phyloP scores from a whole-genome alignment of 2,329 filamentous ascomycete species.

The Teratosphaeriaceae sp. region DNA sequence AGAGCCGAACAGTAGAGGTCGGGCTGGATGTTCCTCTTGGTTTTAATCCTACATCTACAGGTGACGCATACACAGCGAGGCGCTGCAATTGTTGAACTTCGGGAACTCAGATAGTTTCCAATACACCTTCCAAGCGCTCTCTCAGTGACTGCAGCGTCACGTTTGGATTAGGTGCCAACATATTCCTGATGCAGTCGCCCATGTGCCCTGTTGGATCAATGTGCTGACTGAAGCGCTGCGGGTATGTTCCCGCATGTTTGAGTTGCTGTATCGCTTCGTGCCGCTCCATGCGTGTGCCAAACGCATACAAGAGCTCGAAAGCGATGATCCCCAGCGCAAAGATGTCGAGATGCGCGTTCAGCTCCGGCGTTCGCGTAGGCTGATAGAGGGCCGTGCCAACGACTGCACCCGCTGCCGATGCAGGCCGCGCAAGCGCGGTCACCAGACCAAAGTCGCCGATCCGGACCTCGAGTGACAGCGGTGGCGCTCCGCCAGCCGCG shows the following conservation, averaged over 20 bases:
- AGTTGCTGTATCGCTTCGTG: constrained; percentile 29
- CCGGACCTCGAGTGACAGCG: constrained; percentile 37
- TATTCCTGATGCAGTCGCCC: neutral
- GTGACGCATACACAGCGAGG: too few species aligned
- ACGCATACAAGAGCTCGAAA: constrained; percentile 54
- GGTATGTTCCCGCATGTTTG: constrained; percentile 5
- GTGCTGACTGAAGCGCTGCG: neutral
- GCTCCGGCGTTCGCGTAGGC: constrained; percentile 36
- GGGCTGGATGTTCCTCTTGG: too few species aligned
- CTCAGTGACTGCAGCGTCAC: constrained; percentile 1
- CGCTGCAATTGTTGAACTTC: too few species aligned
- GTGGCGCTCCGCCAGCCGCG: constrained; percentile 10
- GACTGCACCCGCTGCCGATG: constrained; percentile 31
- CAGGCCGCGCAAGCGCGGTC: constrained; percentile 42
- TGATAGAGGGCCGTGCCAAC: constrained; percentile 59
- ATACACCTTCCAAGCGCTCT: neutral
- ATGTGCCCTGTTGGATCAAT: neutral
- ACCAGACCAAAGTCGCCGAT: constrained; percentile 65
- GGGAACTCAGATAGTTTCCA: too few species aligned
- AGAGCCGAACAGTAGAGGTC: too few species aligned
- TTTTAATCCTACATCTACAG: too few species aligned
- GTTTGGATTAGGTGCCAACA: neutral
- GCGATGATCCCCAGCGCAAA: constrained; percentile 57
- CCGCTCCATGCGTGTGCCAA: constrained; percentile 40
- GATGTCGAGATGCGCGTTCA: constrained; percentile 51